phyloP scores from a whole-genome alignment of 2,329 filamentous ascomycete genomes.

The Claviceps quebecensis region DNA sequence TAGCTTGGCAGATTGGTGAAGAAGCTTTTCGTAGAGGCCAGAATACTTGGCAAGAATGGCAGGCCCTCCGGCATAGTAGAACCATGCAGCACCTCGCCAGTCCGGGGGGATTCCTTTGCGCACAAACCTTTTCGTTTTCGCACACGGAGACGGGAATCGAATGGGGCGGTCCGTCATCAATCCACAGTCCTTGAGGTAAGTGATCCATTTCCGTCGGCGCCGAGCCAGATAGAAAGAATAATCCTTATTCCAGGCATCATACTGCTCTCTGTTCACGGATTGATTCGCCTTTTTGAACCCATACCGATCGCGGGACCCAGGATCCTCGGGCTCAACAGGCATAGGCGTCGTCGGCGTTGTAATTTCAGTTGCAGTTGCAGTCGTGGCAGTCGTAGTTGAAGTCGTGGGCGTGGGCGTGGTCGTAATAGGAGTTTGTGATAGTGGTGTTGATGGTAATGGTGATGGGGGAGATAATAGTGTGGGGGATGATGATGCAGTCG shows the following conservation, averaged over 20 bases:
- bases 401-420: neutral
- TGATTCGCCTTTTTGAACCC: constrained; percentile 84
- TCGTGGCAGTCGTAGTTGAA: neutral
- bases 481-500: neutral
- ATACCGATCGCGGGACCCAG: constrained; percentile 58
- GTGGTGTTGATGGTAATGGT: constrained; percentile 2
- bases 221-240: constrained; percentile 66
- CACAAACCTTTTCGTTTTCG: constrained; percentile 79
- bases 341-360: neutral
- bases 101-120: constrained; percentile 89
- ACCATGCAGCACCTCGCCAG: constrained; percentile 93
- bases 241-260: constrained; percentile 64
- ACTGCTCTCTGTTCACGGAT: constrained; percentile 61
- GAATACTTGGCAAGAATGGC: constrained; percentile 61
- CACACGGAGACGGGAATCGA: constrained; percentile 64
- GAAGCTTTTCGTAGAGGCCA: constrained; percentile 60
- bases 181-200: constrained; percentile 61
- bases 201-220: constrained; percentile 68
- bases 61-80: constrained; percentile 85
- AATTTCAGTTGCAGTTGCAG: neutral
- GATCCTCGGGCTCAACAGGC: constrained; percentile 29
- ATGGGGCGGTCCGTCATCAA: constrained; percentile 58
- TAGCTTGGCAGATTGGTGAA: constrained; percentile 49
- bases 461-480: constrained; percentile 8
- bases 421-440: constrained; percentile 2